phyloP scores from a whole-genome alignment of 257 asterid genomes.

The Lantana camara region DNA sequence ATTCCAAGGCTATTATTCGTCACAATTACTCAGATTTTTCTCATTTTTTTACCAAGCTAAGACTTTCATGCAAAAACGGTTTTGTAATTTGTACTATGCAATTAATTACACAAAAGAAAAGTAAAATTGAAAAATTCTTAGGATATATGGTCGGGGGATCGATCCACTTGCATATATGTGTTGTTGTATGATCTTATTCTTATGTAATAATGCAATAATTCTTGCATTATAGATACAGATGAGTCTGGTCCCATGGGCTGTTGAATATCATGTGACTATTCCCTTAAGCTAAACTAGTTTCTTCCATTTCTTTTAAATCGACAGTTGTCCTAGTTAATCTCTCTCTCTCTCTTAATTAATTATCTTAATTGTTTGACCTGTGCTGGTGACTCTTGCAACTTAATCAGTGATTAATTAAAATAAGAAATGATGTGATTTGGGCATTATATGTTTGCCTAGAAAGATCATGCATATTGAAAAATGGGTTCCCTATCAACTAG shows the following conservation, averaged over 20 bases:
- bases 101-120: background rate
- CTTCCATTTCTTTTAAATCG: slow-evolving; percentile 16
- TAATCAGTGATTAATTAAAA: slow-evolving; percentile 16
- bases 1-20: slow-evolving; percentile 42
- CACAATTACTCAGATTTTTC: slow-evolving; percentile 15
- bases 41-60: slow-evolving; percentile 28
- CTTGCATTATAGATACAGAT: slow-evolving; percentile 55
- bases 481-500: slow-evolving; percentile 30
- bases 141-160: slow-evolving; percentile 46
- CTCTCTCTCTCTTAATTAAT: slow-evolving; percentile 23
- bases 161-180: slow-evolving; percentile 62
- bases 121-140: slow-evolving; percentile 32
- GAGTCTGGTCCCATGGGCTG: slow-evolving; percentile 63
- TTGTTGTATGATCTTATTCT: background rate
- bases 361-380: slow-evolving; percentile 59
- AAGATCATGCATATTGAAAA: slow-evolving; percentile 36
- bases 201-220: slow-evolving; percentile 60
- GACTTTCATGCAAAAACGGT: slow-evolving; percentile 48
- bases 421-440: slow-evolving; percentile 28
- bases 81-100: slow-evolving; percentile 19
- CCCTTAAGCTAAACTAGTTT: slow-evolving; percentile 6
- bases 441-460: slow-evolving; percentile 40
- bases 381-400: slow-evolving; percentile 38
- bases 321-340: slow-evolving; percentile 54
- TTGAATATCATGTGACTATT: slow-evolving; percentile 69